Base-by-base conservation (phyloP, 345 rosid species). In the Rhizophora mangle region DNA sequence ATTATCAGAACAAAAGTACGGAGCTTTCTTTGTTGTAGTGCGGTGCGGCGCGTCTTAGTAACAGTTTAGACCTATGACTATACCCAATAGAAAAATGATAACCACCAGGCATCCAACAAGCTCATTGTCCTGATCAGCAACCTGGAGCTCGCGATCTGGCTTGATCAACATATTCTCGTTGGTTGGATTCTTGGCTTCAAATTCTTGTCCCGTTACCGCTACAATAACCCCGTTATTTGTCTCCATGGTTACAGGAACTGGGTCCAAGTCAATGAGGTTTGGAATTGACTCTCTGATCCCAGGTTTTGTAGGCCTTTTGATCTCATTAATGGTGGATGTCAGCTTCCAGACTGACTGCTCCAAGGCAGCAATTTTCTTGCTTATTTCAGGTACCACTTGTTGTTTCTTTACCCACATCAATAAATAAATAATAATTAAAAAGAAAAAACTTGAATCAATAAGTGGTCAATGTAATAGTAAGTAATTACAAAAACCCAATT, bases 291-390 rank as follows among this genome's bases (percentile, higher is more conserved):
- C 34, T 26, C 13, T 36, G 29, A 62, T 62, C 52, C 29, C 30
- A 62, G 6, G 5, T 37, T 37, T 30, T 21, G 53, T 37, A 4
- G 32, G 5, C 31, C 26, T 21, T 7, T 39, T 24, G 31, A 39
- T 63, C 27, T 39, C 66, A 21, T 52, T 26, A 31, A 66, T 34
- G 10, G 60, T 16, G 26, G 60, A 21, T 7, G 51, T 67, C 22
- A 67, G 27, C 70, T 67, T 61, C 36, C 6, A 6, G 3, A 67
- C 27, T 31, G 22, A 54, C 62, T 34, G 55, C 62, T 67, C 69
- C 60, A 66, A n/a, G 4, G 11, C 46, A 20, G 29, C 36, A 31
- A 31, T n/a, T 19, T 63, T 63, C 66, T 39, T 37, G 5, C 21
- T 21, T 2, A 3, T 34, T n/a, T 55, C 36, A 6, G 37, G 15